Conservation (phyloP, 108 stramenopile genomes). For the Cyclotella atomus region DNA sequence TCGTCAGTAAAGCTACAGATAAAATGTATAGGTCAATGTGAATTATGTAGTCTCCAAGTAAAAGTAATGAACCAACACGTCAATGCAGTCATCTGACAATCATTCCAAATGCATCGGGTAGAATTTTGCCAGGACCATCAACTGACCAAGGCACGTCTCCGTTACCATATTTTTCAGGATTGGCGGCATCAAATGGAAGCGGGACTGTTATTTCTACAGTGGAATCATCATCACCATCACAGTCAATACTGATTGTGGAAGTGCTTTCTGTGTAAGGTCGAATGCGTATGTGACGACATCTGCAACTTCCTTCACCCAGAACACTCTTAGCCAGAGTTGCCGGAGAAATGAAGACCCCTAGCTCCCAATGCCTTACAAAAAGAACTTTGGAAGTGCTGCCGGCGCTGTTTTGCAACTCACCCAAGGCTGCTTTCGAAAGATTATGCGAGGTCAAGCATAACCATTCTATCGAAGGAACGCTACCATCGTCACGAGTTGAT, state of each 20-base stretch:
- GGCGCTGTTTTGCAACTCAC: constrained; percentile 58
- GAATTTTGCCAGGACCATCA: not conserved
- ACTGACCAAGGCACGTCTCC: constrained; percentile 27
- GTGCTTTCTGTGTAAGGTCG: constrained; percentile 7
- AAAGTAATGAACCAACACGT: no score
- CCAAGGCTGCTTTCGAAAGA: constrained; percentile 81
- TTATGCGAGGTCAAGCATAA: constrained; percentile 70
- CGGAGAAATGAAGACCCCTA: constrained; percentile 75
- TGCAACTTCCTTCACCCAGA: not conserved
- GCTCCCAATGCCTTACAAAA: constrained; percentile 70
- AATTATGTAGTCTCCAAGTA: no score
- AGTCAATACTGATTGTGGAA: not conserved
- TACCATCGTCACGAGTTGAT: not conserved
- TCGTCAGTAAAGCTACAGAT: not conserved
- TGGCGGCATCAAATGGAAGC: constrained; percentile 23
- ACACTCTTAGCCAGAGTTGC: constrained; percentile 33
- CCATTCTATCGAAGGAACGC: constrained; percentile 57
- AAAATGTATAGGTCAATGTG: not conserved
- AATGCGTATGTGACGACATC: not conserved
- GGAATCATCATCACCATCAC: not conserved
- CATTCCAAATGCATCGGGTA: constrained; percentile 26
- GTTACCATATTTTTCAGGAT: constrained; percentile 19
- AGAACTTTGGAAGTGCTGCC: constrained; percentile 20
- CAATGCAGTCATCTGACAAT: not conserved
- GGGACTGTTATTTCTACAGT: constrained; percentile 5